phyloP scores from a whole-genome alignment of 2,329 filamentous ascomycete genomes.

The Emergomyces orientalis region DNA sequence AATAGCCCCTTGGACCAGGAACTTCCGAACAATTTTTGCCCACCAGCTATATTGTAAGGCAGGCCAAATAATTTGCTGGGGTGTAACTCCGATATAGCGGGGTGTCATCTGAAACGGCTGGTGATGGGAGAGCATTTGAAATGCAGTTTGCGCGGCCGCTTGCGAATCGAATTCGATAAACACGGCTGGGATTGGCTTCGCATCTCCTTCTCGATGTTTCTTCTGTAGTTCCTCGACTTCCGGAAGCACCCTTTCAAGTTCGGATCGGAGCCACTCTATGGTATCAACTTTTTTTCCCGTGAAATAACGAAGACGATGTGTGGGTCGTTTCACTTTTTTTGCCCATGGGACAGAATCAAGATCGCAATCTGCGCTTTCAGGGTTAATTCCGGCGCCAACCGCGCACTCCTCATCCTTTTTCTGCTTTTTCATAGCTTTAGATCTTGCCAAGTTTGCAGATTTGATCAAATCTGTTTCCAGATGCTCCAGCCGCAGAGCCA shows the following conservation, averaged over 20 bases:
- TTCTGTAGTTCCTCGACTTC: conserved; percentile 58
- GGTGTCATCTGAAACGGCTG: conserved; percentile 78
- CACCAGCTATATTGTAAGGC: conserved; percentile 75
- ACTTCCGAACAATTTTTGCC: conserved; percentile 65
- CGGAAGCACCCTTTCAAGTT: conserved; percentile 62
- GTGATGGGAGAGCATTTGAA: conserved; percentile 76
- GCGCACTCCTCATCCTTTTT: conserved; percentile 16
- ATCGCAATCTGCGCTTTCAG: conserved; percentile 14
- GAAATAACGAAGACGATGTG: conserved; percentile 57
- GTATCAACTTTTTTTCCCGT: conserved; percentile 81
- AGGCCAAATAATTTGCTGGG: conserved; percentile 80
- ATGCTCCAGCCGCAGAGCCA: conserved; percentile 67
- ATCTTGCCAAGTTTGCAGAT: conserved; percentile 59
- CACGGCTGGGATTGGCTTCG: conserved; percentile 60
- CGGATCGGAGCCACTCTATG: conserved; percentile 71
- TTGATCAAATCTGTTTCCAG: conserved; percentile 83
- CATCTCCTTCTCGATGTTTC: conserved; percentile 54
- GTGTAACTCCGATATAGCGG: conserved; percentile 74
- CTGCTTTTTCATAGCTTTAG: conserved; percentile 46
- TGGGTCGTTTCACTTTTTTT: conserved; percentile 52
- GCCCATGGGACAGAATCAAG: conserved; percentile 27
- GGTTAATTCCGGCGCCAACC: conserved; percentile 23
- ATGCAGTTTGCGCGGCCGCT: conserved; percentile 73
- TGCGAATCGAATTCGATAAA: conserved; percentile 85
- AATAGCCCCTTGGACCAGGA: conserved; percentile 60